Evolutionary conservation across 306 rosid genomes (phyloP).

Genomic region (Dryas drummondii): DNA sequence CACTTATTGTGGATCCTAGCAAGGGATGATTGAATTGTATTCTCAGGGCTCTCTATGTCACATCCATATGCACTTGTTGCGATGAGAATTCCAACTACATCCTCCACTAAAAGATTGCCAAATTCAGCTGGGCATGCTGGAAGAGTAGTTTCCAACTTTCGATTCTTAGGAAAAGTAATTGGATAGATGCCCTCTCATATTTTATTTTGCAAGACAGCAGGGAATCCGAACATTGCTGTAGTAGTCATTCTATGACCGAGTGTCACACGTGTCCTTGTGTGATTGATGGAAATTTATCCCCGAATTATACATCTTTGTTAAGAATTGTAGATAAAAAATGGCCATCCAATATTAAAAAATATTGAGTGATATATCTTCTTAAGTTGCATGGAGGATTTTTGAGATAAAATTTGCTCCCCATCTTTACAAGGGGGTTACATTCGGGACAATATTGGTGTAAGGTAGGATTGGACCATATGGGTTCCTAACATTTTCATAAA

Average conservation of each 20-base stretch:
- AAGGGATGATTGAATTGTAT: slow-evolving; percentile 9
- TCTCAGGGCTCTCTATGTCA: neutral
- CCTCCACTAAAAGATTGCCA: neutral
- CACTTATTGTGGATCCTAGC: neutral
- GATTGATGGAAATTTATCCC: neutral
- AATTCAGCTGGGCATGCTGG: neutral
- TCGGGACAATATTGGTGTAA: too few species aligned
- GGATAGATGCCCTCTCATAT: too few species aligned
- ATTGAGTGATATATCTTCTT: neutral
- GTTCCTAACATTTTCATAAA: too few species aligned
- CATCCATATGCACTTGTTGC: neutral
- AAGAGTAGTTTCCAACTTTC: neutral
- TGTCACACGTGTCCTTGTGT: neutral
- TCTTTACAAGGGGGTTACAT: too few species aligned
- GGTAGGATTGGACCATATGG: too few species aligned
- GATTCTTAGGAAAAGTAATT: neutral
- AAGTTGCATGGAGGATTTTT: neutral
- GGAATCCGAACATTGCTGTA: neutral
- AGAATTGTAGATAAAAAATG: neutral
- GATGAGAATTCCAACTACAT: neutral
- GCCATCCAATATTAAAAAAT: neutral
- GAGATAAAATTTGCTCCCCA: neutral
- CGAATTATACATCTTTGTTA: neutral
- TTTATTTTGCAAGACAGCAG: neutral
- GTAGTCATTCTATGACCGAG: too few species aligned